These are phyloP conservation scores for Penicillium simplicissimum DNA, from an alignment of 495 filamentous ascomycete species.

Conservation along the genomic window DNA sequence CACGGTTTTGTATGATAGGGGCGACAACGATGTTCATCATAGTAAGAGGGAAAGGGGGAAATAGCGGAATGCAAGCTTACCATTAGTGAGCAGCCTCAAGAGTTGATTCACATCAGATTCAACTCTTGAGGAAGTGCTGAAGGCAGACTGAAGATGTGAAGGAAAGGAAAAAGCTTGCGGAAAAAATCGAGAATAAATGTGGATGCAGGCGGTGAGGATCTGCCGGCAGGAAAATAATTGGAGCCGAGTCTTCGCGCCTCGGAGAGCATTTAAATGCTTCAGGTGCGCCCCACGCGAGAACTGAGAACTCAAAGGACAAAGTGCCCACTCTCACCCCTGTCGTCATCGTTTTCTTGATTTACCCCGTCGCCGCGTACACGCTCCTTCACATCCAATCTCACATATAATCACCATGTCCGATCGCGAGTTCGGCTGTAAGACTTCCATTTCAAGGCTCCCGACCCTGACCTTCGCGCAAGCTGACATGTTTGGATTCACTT, in stretches of 20 bases:
- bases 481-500: constrained; percentile 20
- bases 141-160: constrained; percentile 9
- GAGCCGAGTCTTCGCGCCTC: constrained; percentile 17
- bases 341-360: constrained; percentile 7
- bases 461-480: constrained; percentile 21
- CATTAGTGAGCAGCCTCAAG: constrained; percentile 31
- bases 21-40: constrained; percentile 92
- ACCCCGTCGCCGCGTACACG: not conserved
- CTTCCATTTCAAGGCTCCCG: constrained; percentile 18
- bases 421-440: constrained; percentile 79
- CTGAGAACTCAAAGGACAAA: constrained; percentile 11
- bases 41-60: constrained; percentile 27
- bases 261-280: constrained; percentile 13
- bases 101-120: constrained; percentile 15
- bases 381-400: not conserved
- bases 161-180: constrained; percentile 23
- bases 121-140: constrained; percentile 13
- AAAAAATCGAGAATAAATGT: constrained; percentile 33
- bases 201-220: constrained; percentile 32
- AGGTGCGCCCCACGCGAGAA: constrained; percentile 22
- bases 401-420: constrained; percentile 69
- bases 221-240: constrained; percentile 32
- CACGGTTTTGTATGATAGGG: constrained; percentile 85
- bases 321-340: not conserved
- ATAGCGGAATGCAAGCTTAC: constrained; percentile 34